Evolutionary conservation across 106 monocot species (phyloP), one percentile per base, ranked within the genome.

Genomic region (Dioscorea dumetorum): DNA sequence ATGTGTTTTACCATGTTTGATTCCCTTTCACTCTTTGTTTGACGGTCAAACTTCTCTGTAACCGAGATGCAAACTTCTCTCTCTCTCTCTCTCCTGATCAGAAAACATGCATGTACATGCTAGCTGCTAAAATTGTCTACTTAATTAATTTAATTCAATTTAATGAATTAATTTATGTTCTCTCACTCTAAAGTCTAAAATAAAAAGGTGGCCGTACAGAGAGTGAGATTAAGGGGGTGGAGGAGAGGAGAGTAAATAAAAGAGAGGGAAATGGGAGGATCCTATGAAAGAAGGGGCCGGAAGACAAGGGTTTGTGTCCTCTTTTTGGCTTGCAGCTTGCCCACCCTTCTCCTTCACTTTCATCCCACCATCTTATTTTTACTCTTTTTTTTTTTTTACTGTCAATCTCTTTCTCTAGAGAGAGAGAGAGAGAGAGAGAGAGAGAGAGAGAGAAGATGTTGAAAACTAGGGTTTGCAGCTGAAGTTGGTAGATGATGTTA

Each of bases 251-350:
- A 61, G 60, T 67, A 49, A 50, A 28, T 28, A 52, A 69, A 58
- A 70, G 34, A 61, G 75, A 51, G 62, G 56, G 57, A 57, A 22
- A 76, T 62, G 72, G 18, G 54, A 54, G 54, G 54, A 54, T 54
- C 54, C 54, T 54, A 54, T 54, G 67, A 71, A 50, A 72, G 50
- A 60, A 62, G 28, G 64, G 64, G 24, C 86, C 90, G 66, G 76
- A 84, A 87, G 84, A 91, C 81, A 91, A 77, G 91, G 87, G 84
- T 64, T 87, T 78, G 68, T 91, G 91, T 87, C 82, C 77, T 82
- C 84, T 63, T 70, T 63, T 71, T 72, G 87, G 87, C 72, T 51
- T 69, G 72, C 82, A 85, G 64, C 74, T 75, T 22, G 73, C 76
- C 54, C 52, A 60, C 72, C 71, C 68, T 28, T 67, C 59, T 58